Percentiles rank a stretch among this genome's conserved stretches.
Conservation (phyloP, 371 early-diverging fungal genomes). For the Parasitella parasitica region DNA sequence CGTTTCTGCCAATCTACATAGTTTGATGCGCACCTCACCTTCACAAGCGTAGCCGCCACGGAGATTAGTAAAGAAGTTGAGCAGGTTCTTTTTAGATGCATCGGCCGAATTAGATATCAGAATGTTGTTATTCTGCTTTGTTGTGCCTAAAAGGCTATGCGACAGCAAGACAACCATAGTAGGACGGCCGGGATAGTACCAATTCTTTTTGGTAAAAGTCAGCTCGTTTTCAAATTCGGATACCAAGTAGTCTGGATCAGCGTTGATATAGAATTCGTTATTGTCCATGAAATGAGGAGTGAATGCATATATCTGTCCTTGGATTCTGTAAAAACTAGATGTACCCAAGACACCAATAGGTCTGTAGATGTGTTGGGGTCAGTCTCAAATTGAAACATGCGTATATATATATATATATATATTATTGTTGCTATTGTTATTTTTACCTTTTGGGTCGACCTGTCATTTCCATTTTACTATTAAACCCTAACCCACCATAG, state of each 20-base stretch:
- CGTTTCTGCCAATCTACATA: conserved; percentile 76
- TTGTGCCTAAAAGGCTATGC: conserved; percentile 26
- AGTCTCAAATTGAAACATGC: too few species aligned
- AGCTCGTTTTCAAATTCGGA: conserved; percentile 79
- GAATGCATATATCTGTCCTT: conserved; percentile 84
- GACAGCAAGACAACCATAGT: conserved; percentile 80
- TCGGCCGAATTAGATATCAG: conserved; percentile 3
- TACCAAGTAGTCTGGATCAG: conserved; percentile 79
- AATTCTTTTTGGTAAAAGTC: conserved; percentile 73
- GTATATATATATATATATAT: too few species aligned
- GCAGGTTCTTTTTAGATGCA: conserved; percentile 58
- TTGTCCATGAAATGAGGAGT: conserved; percentile 90
- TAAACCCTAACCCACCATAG: conserved; percentile 71
- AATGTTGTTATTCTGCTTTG: background rate
- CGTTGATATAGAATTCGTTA: conserved; percentile 82
- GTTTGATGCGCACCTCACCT: conserved; percentile 67
- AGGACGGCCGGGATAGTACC: conserved; percentile 81
- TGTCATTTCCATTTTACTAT: conserved; percentile 72
- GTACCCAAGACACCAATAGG: conserved; percentile 78
- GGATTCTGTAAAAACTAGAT: conserved; percentile 74
- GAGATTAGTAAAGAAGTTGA: conserved; percentile 82
- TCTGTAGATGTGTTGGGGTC: too few species aligned
- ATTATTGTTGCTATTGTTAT: too few species aligned
- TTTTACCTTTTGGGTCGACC: conserved; percentile 78
- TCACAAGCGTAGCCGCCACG: conserved; percentile 62